These are phyloP conservation scores for Metschnikowia shivogae DNA, from an alignment of 805 yeast species.

Conservation along the genomic window DNA sequence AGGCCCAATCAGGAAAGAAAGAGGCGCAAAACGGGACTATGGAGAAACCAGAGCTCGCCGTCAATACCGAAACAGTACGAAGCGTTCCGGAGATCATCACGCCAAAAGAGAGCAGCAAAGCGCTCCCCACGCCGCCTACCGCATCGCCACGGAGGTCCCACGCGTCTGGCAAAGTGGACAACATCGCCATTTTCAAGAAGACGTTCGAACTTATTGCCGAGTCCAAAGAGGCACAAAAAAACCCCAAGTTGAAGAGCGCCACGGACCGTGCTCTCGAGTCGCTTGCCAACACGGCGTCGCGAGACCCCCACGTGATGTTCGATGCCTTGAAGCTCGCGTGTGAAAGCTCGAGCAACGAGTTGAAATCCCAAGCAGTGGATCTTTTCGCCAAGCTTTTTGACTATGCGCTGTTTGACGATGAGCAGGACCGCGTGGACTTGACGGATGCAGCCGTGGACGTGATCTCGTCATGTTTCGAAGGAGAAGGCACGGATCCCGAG, in stretches of 20 bases:
- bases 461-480: conserved; percentile 79
- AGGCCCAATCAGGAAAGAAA: no score
- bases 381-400: conserved; percentile 84
- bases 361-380: conserved; percentile 74
- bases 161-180: conserved; percentile 18
- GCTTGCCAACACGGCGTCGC: conserved; percentile 32
- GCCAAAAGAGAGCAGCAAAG: neutral
- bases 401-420: conserved; percentile 68
- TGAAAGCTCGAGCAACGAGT: conserved; percentile 59
- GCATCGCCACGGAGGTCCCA: neutral
- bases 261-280: conserved; percentile 41
- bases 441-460: conserved; percentile 83
- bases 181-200: conserved; percentile 37
- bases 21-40: neutral
- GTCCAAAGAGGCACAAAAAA: conserved; percentile 59
- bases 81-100: neutral
- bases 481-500: conserved; percentile 86
- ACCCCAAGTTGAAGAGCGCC: conserved; percentile 35
- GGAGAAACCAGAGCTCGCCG: neutral
- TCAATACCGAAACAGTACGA: neutral
- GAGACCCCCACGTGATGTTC: conserved; percentile 54
- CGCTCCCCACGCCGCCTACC: neutral
- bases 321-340: conserved; percentile 76
- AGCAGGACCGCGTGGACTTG: conserved; percentile 47
- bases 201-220: conserved; percentile 55